Evolutionary conservation across 306 rosid genomes (phyloP), one percentile per base, ranked within the genome.

Genomic region (Dicorynia guianensis): DNA sequence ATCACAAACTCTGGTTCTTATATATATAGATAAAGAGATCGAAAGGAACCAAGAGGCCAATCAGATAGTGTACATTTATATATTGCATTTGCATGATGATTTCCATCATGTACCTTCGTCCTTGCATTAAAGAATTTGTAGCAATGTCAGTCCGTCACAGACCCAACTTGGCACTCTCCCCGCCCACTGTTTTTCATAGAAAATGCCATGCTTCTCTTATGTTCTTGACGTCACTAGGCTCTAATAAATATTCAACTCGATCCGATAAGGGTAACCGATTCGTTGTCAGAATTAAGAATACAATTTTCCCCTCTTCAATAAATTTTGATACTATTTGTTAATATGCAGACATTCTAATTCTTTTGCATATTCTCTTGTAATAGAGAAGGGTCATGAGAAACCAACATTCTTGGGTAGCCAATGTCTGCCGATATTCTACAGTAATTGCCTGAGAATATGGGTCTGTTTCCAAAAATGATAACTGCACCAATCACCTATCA

Each of bases 111-210:
- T 44, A 55, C 33, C 0, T 12, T 57, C 20, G 55, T 18, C 30
- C 44, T 43, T 68, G 52, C 9, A 62, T 17, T 33, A 15, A 60
- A 40, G 71, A 58, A 62, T 75, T 61, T 57, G 44, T 12, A 42
- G 60, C 35, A 62, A 1, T 56, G 30, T 40, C 64, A 63, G 40
- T 7, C 19, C 39, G 72, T 63, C 80, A 62, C 4, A 14, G 11
- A 14, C 9, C 76, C 77, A 55, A 48, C 39, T 67, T 79, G 84
- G 74, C 17, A 4, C 9, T 40, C 39, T 30, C 65, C n/a, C 39
- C 44, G 76, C 72, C 83, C 83, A 72, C 81, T 5, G 81, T 67
- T 81, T 81, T 61, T 15, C 61, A 57, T 56, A 20, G 3, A 54
- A 17, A 66, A 14, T 19, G 53, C 55, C n/a, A n/a, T 35, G 58